Conservation (phyloP, 2,329 filamentous ascomycete genomes). For the Tolypocladium album region DNA sequence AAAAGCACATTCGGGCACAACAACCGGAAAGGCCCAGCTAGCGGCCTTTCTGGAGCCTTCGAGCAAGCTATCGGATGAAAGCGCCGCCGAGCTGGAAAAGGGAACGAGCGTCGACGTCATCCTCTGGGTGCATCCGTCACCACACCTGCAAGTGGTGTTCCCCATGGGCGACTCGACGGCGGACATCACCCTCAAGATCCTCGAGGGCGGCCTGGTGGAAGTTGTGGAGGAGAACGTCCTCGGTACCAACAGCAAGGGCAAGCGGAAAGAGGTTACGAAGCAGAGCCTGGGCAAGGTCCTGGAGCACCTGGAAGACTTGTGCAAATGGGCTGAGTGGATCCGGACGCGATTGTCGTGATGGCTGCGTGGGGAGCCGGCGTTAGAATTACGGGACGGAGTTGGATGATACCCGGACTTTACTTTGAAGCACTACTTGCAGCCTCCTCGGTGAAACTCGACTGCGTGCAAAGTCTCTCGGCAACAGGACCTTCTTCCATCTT, state of each 20-base stretch:
- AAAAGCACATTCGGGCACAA: conserved; percentile 5
- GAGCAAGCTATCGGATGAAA: not conserved
- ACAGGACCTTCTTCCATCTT: not conserved
- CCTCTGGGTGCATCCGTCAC: conserved; percentile 37
- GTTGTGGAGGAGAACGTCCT: conserved; percentile 46
- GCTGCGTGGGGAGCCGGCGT: not conserved
- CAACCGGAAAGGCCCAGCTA: conserved; percentile 21
- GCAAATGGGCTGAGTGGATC: conserved; percentile 44
- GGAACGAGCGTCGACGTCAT: conserved; percentile 38
- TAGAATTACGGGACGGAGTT: not conserved
- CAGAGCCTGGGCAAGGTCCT: conserved; percentile 33
- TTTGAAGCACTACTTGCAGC: not conserved
- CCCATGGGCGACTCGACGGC: conserved; percentile 37
- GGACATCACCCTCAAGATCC: conserved; percentile 47
- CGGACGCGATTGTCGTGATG: conserved; percentile 21
- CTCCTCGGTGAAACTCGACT: not conserved
- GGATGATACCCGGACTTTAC: not conserved
- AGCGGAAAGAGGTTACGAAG: conserved; percentile 22
- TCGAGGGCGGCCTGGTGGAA: conserved; percentile 46
- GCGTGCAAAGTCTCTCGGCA: not conserved
- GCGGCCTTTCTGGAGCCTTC: conserved; percentile 16
- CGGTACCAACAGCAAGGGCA: conserved; percentile 7
- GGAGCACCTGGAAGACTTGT: conserved; percentile 40
- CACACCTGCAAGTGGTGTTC: conserved; percentile 42
- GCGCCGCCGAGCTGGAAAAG: not conserved